Base-by-base conservation (phyloP, 129 eudicot species). In the Dittrichia graveolens region DNA sequence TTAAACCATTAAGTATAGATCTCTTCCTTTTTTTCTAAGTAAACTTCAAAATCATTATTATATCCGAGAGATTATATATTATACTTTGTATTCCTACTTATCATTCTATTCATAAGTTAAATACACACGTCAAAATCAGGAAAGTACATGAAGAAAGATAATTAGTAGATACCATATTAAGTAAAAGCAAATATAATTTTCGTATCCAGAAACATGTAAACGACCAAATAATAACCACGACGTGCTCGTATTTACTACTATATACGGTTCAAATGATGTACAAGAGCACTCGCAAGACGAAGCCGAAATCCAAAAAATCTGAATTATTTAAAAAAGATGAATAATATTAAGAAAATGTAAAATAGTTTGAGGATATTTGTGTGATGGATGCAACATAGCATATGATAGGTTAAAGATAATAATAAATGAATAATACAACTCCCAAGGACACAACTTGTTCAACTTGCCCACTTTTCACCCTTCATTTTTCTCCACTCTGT, bases 381-480 rank as follows among this genome's bases (percentile, higher is more conserved):
- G 67, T 66, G 67, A 44, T 69, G 70, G 67, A 44, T 69, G 70
- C 75, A 77, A 77, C 75, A 63, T 71, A 78, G 67, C 73, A 43
- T 78, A 73, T 62, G 82, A 71, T 61, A 62, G 67, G 82, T 71
- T 71, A 62, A 15, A 37, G 61, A 70, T 13, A 61, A 61, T 61
- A 59, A 60, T 60, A 60, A 58, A 24, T 24, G n/a, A 46, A 24
- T 58, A 47, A 70, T 63, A 67, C 77, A 35, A 66, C 37, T 71
- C 76, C 64, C 68, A 34, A 39, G 69, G 81, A 76, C 69, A 76
- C 80, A 71, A 78, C 43, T 78, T 78, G 77, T 42, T 78, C 82
- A 71, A 78, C 16, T 78, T 78, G 82, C 65, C 73, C 67, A 78
- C 60, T 15, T 78, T 78, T 62, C 31, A 78, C 82, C 72, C 49